Evolutionary conservation across 257 asterid genomes (phyloP).

Genomic region (Scutellaria barbata): DNA sequence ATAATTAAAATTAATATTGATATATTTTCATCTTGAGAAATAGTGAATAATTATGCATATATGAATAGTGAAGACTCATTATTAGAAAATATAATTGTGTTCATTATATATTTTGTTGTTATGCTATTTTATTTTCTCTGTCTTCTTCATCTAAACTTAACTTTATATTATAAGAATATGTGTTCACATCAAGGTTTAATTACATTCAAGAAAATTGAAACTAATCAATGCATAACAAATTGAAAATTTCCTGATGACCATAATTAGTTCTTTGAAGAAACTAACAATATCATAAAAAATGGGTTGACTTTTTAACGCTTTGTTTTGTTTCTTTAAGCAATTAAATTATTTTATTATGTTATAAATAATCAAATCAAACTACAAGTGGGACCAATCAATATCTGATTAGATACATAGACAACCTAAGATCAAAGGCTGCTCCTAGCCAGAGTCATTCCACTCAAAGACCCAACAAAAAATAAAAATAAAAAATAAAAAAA

Average conservation of each 20-base stretch:
- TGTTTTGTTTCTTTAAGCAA: neutral
- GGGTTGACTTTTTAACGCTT: neutral
- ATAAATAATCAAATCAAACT: too few relatives aligned
- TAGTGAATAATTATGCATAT: too few relatives aligned
- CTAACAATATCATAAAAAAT: neutral
- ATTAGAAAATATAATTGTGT: too few relatives aligned
- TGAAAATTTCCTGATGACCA: neutral
- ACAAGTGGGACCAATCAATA: neutral
- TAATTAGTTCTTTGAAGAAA: slow-evolving; percentile 2
- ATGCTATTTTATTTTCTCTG: neutral
- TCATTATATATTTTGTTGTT: neutral
- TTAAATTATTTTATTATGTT: neutral
- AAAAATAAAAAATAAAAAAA: too few relatives aligned
- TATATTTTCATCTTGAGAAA: too few relatives aligned
- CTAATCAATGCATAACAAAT: neutral
- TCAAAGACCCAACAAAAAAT: too few relatives aligned
- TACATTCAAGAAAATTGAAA: neutral
- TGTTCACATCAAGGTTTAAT: neutral
- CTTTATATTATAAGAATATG: neutral
- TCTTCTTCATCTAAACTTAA: neutral
- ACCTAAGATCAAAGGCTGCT: too few relatives aligned
- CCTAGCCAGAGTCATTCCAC: too few relatives aligned
- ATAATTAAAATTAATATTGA: too few relatives aligned
- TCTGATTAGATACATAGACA: neutral
- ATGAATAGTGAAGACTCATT: too few relatives aligned